A percentile compares a stretch with the other conserved stretches of the same genome.
These are phyloP conservation scores for Phaeosphaeria sp. DNA, from an alignment of 2,329 filamentous ascomycete species.

Conservation along the genomic window DNA sequence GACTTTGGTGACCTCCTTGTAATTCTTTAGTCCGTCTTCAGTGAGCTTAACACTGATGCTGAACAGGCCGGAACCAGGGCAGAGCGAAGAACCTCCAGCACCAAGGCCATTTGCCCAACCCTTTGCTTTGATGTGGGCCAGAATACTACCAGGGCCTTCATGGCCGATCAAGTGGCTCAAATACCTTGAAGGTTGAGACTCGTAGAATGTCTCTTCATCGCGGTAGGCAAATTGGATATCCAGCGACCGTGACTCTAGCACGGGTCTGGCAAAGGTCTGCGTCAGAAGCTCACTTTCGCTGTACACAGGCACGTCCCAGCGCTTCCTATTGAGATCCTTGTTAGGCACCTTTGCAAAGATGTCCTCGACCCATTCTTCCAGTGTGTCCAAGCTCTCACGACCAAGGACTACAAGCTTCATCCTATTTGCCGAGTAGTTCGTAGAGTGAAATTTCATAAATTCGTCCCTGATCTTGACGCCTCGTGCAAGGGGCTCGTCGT, in stretches of 20 bases:
- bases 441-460: conserved; percentile 90
- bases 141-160: conserved; percentile 89
- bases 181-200: conserved; percentile 83
- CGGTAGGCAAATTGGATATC: conserved; percentile 84
- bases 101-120: conserved; percentile 87
- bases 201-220: conserved; percentile 80
- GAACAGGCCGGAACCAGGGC: conserved; percentile 81
- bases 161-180: conserved; percentile 90
- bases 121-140: conserved; percentile 87
- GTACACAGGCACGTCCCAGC: conserved; percentile 71
- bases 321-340: conserved; percentile 74
- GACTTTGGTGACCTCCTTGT: conserved; percentile 80
- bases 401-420: conserved; percentile 93
- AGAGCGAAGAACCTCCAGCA: conserved; percentile 76
- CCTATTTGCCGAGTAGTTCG: conserved; percentile 88
- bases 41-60: conserved; percentile 81
- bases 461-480: conserved; percentile 87
- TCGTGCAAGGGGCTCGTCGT: conserved; percentile 77
- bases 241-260: conserved; percentile 83
- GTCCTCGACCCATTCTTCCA: conserved; percentile 84
- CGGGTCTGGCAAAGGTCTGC: conserved; percentile 86
- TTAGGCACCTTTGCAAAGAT: conserved; percentile 83
- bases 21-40: conserved; percentile 81
- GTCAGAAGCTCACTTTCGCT: conserved; percentile 67
- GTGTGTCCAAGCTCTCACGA: conserved; percentile 77